Conservation (phyloP, 2,329 filamentous ascomycete genomes). For the Cercospora beticola region DNA sequence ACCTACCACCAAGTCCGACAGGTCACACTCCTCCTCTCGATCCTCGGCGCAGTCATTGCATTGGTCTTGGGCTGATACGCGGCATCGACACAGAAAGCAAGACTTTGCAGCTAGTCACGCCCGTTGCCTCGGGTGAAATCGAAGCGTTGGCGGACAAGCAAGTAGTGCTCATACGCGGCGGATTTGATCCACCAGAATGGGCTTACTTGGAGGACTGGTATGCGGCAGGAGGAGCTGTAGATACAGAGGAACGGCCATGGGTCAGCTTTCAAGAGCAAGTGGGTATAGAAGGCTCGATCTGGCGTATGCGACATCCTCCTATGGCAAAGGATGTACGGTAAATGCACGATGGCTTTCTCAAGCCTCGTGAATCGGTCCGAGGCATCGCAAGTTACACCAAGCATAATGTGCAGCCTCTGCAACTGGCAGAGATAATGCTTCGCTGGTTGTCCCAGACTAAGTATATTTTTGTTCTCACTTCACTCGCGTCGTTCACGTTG, state of each 20-base stretch:
- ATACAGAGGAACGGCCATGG: slow-evolving; percentile 31
- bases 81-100: slow-evolving; percentile 60
- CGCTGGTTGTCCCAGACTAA: too few relatives aligned
- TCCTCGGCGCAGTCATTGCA: slow-evolving; percentile 57
- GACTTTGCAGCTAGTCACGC: slow-evolving; percentile 65
- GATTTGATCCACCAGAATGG: slow-evolving; percentile 68
- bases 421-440: neutral
- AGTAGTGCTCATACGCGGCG: slow-evolving; percentile 66
- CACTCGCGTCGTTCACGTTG: neutral
- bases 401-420: neutral
- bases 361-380: neutral
- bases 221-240: slow-evolving; percentile 6
- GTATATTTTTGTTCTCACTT: neutral
- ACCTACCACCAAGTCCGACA: slow-evolving; percentile 57
- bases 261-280: slow-evolving; percentile 29
- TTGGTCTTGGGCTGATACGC: slow-evolving; percentile 69
- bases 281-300: slow-evolving; percentile 37
- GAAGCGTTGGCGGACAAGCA: slow-evolving; percentile 31
- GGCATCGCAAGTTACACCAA: neutral
- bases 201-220: slow-evolving; percentile 66
- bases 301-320: slow-evolving; percentile 37
- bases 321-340: slow-evolving; percentile 22
- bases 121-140: slow-evolving; percentile 45
- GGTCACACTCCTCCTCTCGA: slow-evolving; percentile 53
- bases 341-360: neutral